Conservation (phyloP, 805 yeast genomes). For the Metschnikowia borealis region DNA sequence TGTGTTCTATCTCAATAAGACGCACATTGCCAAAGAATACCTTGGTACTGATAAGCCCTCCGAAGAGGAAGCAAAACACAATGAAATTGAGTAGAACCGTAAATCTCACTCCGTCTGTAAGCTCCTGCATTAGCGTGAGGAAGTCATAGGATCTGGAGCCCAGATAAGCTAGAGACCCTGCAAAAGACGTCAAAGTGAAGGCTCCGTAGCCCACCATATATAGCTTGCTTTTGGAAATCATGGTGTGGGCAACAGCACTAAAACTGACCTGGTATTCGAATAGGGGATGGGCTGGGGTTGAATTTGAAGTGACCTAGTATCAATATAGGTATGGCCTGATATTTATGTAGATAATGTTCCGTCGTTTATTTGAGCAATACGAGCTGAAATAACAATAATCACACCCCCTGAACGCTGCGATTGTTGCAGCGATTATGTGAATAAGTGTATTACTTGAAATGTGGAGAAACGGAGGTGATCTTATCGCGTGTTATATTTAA, state of each 20-base stretch:
- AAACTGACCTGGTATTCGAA: not conserved
- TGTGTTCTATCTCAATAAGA: conserved; percentile 69
- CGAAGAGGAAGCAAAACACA: conserved; percentile 15
- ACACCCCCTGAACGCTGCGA: not conserved
- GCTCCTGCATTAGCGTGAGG: conserved; percentile 15
- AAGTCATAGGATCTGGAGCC: conserved; percentile 13
- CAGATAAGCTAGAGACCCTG: conserved; percentile 10
- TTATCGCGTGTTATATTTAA: conserved; percentile 10
- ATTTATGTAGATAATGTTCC: not conserved
- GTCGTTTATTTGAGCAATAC: not conserved
- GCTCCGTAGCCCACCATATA: conserved; percentile 10
- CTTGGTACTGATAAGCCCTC: conserved; percentile 29
- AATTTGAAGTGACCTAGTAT: not conserved
- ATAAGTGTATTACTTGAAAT: not conserved
- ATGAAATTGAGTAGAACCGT: conserved; percentile 17
- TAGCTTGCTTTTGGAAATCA: not conserved
- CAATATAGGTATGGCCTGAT: not conserved
- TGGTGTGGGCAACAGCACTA: not conserved
- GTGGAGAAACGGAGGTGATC: conserved; percentile 1
- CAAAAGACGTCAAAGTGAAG: conserved; percentile 13
- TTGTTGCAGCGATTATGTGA: not conserved
- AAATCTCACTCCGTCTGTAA: conserved; percentile 15
- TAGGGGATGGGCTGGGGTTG: too few relatives aligned
- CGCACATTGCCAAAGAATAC: conserved; percentile 72
- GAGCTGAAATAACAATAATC: not conserved